Base-by-base conservation (phyloP, 176 grass and related monocot genomes). In the Eragrostis nindensis region DNA sequence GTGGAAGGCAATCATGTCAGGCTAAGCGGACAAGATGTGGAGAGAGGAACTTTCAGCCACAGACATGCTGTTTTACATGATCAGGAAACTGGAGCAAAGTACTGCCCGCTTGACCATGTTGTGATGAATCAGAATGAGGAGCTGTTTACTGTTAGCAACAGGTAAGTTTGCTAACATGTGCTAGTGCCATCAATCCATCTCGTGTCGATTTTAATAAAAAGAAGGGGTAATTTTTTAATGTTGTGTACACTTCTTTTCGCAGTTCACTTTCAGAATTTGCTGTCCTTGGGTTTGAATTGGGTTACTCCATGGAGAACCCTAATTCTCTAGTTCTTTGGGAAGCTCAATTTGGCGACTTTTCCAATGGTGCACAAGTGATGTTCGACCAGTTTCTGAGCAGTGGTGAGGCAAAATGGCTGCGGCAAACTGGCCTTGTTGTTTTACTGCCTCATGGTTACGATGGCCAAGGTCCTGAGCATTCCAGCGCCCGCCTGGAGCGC, bases 251-350 rank as follows among this genome's bases (percentile, higher is more conserved):
- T 72, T 17, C 1, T 17, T 12, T 83, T 66, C 87, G 59, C 95
- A 98, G 95, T 92, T 98, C 95, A 57, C 89, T 98, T 74, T 98
- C 95, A 78, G 95, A 98, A 68, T 98, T 98, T 89, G 95, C 95
- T 83, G 95, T 98, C 71, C 83, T 98, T 85, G 95, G 95, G 41
- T 98, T 92, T 89, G 95, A 98, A 80, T 75, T 94, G 92, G 95
- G 95, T 68, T 98, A 98, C 78, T 94, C 90, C 19, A 98, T 98
- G 95, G 95, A 98, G 80, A 98, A 98, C 78, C 95, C 95, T 38
- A 98, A 98, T 85, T 98, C 95, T 52, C 76, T 94, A 67, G 88
- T 98, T 16, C 80, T 98, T 62, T 98, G 95, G 95, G 95, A 98
- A 87, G 95, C 92, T 74, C 95, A 98, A 57, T 98, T 98, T 80